Percentiles rank a stretch among this genome's conserved stretches.
These are phyloP conservation scores for Aspergillus sp. DNA, from an alignment of 2,329 filamentous ascomycete species.

Conservation along the genomic window DNA sequence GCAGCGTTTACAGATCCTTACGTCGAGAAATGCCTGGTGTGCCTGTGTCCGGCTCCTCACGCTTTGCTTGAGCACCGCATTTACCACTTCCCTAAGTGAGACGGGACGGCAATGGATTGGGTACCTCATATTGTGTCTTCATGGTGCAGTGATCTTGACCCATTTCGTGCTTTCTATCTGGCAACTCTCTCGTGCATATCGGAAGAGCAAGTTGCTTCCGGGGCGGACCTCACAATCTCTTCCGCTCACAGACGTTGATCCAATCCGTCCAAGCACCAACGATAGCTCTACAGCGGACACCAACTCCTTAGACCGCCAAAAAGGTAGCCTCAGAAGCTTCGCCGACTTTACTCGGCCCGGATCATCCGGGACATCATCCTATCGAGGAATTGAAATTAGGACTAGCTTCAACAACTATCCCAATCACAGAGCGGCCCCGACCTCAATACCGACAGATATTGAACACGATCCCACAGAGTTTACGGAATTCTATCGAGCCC, in stretches of 20 bases:
- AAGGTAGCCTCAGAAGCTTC: not conserved
- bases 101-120: constrained; percentile 3
- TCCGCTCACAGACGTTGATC: not conserved
- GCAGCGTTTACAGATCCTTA: not conserved
- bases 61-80: not conserved
- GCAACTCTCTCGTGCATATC: not conserved
- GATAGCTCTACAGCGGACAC: not conserved
- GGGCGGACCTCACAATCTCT: not conserved
- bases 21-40: constrained; percentile 1
- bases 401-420: not conserved
- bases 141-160: constrained; percentile 3
- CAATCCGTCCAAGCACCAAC: not conserved
- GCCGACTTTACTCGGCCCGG: not conserved
- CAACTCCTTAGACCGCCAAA: not conserved
- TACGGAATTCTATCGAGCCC: constrained; percentile 1
- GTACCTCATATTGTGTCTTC: constrained; percentile 7
- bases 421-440: not conserved
- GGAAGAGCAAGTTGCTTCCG: not conserved
- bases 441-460: not conserved
- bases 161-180: not conserved
- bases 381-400: not conserved
- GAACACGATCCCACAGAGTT: not conserved
- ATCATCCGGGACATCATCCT: not conserved
- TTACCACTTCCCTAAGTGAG: not conserved
- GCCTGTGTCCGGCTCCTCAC: not conserved